Base-by-base conservation (phyloP, 257 asterid genomes). In the Striga asiatica region DNA sequence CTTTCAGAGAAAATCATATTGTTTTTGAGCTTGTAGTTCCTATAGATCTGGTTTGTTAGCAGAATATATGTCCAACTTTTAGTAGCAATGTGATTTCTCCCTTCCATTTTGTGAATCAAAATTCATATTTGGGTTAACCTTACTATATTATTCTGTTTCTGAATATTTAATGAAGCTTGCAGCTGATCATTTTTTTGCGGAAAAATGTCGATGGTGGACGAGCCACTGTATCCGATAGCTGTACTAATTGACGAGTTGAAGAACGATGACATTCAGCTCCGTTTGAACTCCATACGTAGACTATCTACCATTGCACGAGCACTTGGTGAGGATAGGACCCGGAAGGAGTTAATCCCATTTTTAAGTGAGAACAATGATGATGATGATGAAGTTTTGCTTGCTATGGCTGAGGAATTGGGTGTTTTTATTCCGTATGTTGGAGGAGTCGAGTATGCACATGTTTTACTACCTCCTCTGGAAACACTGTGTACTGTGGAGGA, bases 261-360 rank as follows among this genome's bases (percentile, higher is more conserved):
- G 70, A 83, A 83, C 18, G 94, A 83, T 2, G 89, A 83, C 56
- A 76, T 81, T 63, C 89, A 81, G 45, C 71, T 74, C 18, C 28
- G 94, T 34, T 54, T 83, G 25, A 83, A 80, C 45, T 83, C 94
- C 2, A 72, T 83, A 18, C 78, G 89, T 5, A 65, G 82, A 38
- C 70, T 83, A 12, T 76, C 81, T 34, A 83, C 89, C 10, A 83
- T 83, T 50, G 89, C 94, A 6, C 84, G 84, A 2, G 94, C 89
- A 11, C 89, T 83, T 6, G 94, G 94, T 19, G 89, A 72, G 66
- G 94, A 83, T 46, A 67, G 94, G 61, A 78, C 94, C 6, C 60
- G 89, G 22, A 83, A 83, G 53, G 94, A 83, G 72, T 56, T 83
- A 64, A 80, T 83, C 50, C 94, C 89, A 0, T 83, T 83, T 64